Conservation (phyloP, 225 moss, liverwort and hornwort species). For the Polytrichum commune region DNA sequence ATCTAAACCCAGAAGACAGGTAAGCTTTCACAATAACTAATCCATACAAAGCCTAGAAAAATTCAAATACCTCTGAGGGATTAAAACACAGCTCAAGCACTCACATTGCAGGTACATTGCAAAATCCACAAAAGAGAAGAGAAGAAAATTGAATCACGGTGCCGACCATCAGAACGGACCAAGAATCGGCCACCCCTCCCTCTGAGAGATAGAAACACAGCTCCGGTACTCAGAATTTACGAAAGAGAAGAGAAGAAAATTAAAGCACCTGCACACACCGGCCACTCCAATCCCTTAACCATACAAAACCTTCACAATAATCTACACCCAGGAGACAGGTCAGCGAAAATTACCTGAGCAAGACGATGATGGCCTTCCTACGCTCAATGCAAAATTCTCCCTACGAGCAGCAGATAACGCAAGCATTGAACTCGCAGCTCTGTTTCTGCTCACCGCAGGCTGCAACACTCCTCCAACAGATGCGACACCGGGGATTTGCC, state of each 20-base stretch:
- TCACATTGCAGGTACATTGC: neutral
- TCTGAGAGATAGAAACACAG: no score
- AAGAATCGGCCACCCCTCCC: no score
- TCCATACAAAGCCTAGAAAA: neutral
- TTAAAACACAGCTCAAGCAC: neutral
- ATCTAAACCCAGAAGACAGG: no score
- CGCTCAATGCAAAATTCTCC: slow-evolving; percentile 5
- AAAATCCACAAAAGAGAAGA: no score
- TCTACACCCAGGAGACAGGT: neutral
- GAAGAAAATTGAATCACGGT: no score
- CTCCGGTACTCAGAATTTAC: no score
- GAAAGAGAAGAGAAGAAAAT: no score
- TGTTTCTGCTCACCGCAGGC: neutral
- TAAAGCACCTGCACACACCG: neutral
- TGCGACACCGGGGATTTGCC: slow-evolving; percentile 16
- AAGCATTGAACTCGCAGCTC: neutral
- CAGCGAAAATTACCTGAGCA: slow-evolving; percentile 12
- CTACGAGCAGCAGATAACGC: slow-evolving; percentile 8
- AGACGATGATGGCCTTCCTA: slow-evolving; percentile 5
- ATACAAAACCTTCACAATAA: neutral
- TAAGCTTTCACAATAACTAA: neutral
- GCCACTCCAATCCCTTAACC: neutral
- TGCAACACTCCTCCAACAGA: slow-evolving; percentile 7
- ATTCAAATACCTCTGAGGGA: neutral
- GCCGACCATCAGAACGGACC: no score